Percentiles rank a stretch among this genome's conserved stretches.
phyloP scores from a whole-genome alignment of 2,329 filamentous ascomycete species.

The Monascus ruber region DNA sequence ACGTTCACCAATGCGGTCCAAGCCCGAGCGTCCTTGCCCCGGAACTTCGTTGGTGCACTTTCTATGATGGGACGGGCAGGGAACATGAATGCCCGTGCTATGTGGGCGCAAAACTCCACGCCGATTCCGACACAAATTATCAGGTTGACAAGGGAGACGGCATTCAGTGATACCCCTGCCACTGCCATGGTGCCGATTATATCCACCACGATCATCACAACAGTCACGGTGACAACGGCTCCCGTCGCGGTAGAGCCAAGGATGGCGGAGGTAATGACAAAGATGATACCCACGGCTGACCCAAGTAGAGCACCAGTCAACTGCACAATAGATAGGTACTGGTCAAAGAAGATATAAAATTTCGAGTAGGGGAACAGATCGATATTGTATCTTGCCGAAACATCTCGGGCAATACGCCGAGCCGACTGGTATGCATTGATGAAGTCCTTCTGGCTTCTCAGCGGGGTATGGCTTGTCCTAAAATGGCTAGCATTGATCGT shows the following conservation, averaged over 20 bases:
- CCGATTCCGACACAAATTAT: slow-evolving; percentile 95
- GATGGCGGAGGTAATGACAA: slow-evolving; percentile 65
- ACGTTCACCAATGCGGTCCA: slow-evolving; percentile 95
- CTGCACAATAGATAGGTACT: slow-evolving; percentile 75
- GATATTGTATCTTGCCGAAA: slow-evolving; percentile 59
- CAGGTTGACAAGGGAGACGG: slow-evolving; percentile 87
- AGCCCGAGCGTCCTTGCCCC: slow-evolving; percentile 70
- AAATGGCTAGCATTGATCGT: slow-evolving; percentile 80
- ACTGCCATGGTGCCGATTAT: slow-evolving; percentile 93
- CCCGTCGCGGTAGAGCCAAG: slow-evolving; percentile 77
- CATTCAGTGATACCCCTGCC: slow-evolving; percentile 80
- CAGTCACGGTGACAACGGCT: slow-evolving; percentile 70
- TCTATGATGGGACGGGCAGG: slow-evolving; percentile 75
- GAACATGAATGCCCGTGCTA: slow-evolving; percentile 92
- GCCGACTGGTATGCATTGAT: slow-evolving; percentile 84
- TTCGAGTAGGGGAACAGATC: slow-evolving; percentile 94
- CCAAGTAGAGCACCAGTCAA: slow-evolving; percentile 71
- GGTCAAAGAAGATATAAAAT: slow-evolving; percentile 99
- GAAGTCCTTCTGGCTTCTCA: slow-evolving; percentile 82
- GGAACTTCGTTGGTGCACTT: slow-evolving; percentile 63
- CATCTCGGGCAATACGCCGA: slow-evolving; percentile 70
- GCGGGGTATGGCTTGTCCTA: slow-evolving; percentile 74
- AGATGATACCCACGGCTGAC: slow-evolving; percentile 74
- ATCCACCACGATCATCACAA: slow-evolving; percentile 86
- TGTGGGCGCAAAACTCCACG: slow-evolving; percentile 95